Conservation (phyloP, 177 flowering plant species). For the Telopea speciosissima region DNA sequence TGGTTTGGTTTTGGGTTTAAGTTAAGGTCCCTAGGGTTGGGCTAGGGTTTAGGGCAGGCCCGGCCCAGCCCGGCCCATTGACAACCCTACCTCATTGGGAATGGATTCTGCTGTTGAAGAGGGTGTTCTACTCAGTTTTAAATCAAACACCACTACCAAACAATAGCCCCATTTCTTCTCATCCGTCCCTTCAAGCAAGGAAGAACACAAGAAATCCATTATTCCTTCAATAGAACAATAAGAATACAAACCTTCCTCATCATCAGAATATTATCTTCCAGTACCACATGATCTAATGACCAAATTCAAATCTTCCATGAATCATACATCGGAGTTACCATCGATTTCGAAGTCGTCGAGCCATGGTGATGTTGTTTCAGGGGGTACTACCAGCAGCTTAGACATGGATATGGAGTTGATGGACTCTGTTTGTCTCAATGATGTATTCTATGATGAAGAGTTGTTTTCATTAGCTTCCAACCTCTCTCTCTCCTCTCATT, state of each 20-base stretch:
- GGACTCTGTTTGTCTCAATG: not conserved
- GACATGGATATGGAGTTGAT: not conserved
- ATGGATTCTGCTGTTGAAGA: not conserved
- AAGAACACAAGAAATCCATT: too few species aligned
- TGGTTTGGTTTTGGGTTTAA: too few species aligned
- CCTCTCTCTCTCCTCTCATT: too few species aligned
- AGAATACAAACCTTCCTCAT: conserved; percentile 5
- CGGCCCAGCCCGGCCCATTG: too few species aligned
- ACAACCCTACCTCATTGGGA: not conserved
- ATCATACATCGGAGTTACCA: not conserved
- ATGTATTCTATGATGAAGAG: too few species aligned
- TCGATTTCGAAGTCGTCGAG: not conserved
- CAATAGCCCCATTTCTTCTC: too few species aligned
- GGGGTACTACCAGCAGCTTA: not conserved
- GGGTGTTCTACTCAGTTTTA: not conserved
- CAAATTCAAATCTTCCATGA: not conserved
- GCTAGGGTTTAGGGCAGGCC: too few species aligned
- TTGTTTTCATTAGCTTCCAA: too few species aligned
- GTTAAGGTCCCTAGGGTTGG: too few species aligned
- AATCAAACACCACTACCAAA: too few species aligned
- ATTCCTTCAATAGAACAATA: too few species aligned
- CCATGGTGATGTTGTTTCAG: not conserved
- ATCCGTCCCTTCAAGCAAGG: too few species aligned
- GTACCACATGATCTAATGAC: not conserved
- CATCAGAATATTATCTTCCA: not conserved